Evolutionary conservation across 345 rosid genomes (phyloP).

Genomic region (Cardamine resedifolia): DNA sequence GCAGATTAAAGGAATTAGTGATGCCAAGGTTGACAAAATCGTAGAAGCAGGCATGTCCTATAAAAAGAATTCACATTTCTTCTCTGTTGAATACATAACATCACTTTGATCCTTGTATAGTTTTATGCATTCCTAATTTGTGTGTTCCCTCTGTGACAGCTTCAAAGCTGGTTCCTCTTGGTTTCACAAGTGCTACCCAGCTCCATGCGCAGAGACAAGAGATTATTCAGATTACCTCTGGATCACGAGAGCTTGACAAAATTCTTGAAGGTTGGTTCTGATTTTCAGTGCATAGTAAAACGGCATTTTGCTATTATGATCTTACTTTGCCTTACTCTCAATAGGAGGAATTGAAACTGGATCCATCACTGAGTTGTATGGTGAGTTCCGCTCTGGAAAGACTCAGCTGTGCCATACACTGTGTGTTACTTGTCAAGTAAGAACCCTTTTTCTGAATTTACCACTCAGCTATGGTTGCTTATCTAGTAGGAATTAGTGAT

Average conservation of each 20-base stretch:
- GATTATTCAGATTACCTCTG: constrained; percentile 95
- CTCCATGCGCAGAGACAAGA: constrained; percentile 92
- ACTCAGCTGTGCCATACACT: constrained; percentile 98
- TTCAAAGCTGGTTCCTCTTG: constrained; percentile 88
- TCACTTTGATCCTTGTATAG: not conserved
- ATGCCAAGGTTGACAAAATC: constrained; percentile 93
- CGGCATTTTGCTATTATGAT: not conserved
- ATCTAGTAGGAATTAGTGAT: not conserved
- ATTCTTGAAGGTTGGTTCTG: constrained; percentile 70
- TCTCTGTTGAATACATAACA: not conserved
- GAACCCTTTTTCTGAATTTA: constrained; percentile 19
- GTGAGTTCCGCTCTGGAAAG: constrained; percentile 97
- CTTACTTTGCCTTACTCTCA: constrained; percentile 25
- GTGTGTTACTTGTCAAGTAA: constrained; percentile 95
- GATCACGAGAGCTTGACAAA: constrained; percentile 94
- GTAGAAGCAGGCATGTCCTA: constrained; percentile 76
- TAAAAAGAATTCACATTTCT: not conserved
- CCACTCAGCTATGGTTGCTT: not conserved
- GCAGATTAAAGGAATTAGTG: constrained; percentile 95
- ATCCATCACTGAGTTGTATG: constrained; percentile 93
- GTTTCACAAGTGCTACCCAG: constrained; percentile 90
- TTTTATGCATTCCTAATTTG: not conserved
- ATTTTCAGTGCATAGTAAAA: not conserved
- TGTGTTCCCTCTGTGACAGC: constrained; percentile 47
- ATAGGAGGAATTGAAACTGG: constrained; percentile 96